Conservation (phyloP, 345 rosid genomes). For the Lepidium didymum region DNA sequence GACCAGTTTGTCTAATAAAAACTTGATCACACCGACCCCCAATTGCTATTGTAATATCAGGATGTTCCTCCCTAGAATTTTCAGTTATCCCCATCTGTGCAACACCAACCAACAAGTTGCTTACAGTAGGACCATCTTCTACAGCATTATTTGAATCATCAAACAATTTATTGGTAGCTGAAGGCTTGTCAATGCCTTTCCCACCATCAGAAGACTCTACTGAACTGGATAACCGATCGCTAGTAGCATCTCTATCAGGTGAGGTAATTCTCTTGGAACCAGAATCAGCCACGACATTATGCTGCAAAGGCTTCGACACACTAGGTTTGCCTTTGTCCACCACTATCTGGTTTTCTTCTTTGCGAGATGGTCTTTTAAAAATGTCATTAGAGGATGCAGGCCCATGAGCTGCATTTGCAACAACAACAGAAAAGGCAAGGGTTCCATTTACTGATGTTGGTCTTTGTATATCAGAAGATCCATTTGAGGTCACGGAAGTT, state of each 20-base stretch:
- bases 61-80: slow-evolving; percentile 28
- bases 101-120: slow-evolving; percentile 26
- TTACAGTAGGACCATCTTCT: slow-evolving; percentile 15
- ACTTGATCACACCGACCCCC: slow-evolving; percentile 35
- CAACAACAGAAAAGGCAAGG: slow-evolving; percentile 29
- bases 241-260: slow-evolving; percentile 9
- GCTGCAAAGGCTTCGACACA: slow-evolving; percentile 9
- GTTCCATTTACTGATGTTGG: slow-evolving; percentile 29
- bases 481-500: slow-evolving; percentile 39
- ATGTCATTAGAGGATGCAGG: neutral
- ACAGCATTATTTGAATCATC: slow-evolving; percentile 10
- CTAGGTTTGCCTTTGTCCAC: slow-evolving; percentile 2
- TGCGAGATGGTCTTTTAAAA: slow-evolving; percentile 27
- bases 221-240: slow-evolving; percentile 18
- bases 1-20: slow-evolving; percentile 32
- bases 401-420: slow-evolving; percentile 26
- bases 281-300: slow-evolving; percentile 2
- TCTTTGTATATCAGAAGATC: slow-evolving; percentile 37
- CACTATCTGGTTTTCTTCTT: slow-evolving; percentile 19
- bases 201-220: slow-evolving; percentile 21
- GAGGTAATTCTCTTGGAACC: slow-evolving; percentile 21
- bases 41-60: slow-evolving; percentile 24
- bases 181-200: slow-evolving; percentile 9
- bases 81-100: slow-evolving; percentile 36
- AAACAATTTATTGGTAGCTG: slow-evolving; percentile 16